A percentile compares a stretch with the other conserved stretches of the same genome.
Conservation (phyloP, 495 filamentous ascomycete species). For the Podospora didyma region DNA sequence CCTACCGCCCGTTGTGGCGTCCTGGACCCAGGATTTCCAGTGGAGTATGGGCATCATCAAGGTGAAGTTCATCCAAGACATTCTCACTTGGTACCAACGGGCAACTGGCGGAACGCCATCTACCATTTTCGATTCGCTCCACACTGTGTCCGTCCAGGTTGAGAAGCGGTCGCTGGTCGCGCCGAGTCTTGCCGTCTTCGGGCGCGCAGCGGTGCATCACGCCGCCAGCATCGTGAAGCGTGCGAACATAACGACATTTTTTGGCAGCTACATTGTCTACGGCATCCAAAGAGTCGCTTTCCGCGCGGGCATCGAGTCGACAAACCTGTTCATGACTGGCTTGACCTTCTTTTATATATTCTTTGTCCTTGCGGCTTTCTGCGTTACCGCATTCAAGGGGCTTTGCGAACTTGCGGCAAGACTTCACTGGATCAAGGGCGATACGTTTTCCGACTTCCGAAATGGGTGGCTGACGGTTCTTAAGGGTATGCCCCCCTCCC, state of each 20-base stretch:
- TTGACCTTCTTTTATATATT: slow-evolving; percentile 87
- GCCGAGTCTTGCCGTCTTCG: slow-evolving; percentile 36
- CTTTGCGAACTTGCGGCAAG: slow-evolving; percentile 66
- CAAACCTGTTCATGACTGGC: slow-evolving; percentile 93
- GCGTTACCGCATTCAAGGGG: slow-evolving; percentile 75
- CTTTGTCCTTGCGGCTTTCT: slow-evolving; percentile 63
- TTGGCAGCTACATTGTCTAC: slow-evolving; percentile 62
- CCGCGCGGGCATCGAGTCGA: slow-evolving; percentile 75
- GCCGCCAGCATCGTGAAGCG: slow-evolving; percentile 39
- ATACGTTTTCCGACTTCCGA: slow-evolving; percentile 92
- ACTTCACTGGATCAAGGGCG: slow-evolving; percentile 71
- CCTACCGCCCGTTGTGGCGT: slow-evolving; percentile 82
- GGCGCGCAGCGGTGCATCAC: slow-evolving; percentile 42
- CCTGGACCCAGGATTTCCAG: slow-evolving; percentile 98
- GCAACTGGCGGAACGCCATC: slow-evolving; percentile 86
- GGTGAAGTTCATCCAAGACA: slow-evolving; percentile 78
- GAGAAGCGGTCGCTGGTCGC: slow-evolving; percentile 51
- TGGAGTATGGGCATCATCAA: slow-evolving; percentile 98
- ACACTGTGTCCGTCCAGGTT: slow-evolving; percentile 76
- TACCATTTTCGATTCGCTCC: slow-evolving; percentile 69
- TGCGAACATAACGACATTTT: slow-evolving; percentile 42
- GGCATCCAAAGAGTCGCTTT: slow-evolving; percentile 93
- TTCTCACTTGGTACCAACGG: slow-evolving; percentile 95
- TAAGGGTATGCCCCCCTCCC: slow-evolving; percentile 19
- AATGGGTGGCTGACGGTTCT: slow-evolving; percentile 64